Conservation (phyloP, 345 rosid genomes). For the Ailanthus altissimus region DNA sequence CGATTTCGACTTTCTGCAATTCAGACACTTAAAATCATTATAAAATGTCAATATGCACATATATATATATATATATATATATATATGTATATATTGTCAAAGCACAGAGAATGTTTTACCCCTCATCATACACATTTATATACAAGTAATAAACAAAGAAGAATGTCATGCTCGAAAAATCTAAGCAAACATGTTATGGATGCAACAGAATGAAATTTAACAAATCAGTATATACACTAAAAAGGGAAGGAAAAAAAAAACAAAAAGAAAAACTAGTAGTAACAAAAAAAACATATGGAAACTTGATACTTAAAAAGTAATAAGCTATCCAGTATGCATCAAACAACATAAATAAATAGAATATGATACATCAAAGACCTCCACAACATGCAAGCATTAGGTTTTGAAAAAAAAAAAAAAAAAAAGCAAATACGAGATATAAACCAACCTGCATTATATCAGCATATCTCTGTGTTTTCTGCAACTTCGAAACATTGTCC, state of each 20-base stretch:
- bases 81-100: background rate
- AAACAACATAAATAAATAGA: background rate
- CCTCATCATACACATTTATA: background rate
- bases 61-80: background rate
- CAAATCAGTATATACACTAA: too few relatives aligned
- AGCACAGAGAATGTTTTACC: background rate
- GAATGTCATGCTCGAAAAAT: too few relatives aligned
- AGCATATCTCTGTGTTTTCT: conserved; percentile 72
- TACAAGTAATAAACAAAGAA: background rate
- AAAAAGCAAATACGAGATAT: background rate
- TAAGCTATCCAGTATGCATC: background rate
- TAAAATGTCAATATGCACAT: conserved; percentile 4
- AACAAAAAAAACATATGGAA: too few relatives aligned
- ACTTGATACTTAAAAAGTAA: too few relatives aligned
- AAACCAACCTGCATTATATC: conserved; percentile 78
- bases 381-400: background rate
- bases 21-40: conserved; percentile 15
- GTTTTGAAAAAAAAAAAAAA: background rate
- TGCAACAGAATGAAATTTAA: too few relatives aligned
- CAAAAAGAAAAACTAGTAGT: background rate
- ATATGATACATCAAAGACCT: conserved; percentile 7
- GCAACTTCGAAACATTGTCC: conserved; percentile 78
- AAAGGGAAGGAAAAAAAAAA: background rate
- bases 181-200: too few relatives aligned
- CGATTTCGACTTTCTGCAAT: conserved; percentile 80